Conservation (phyloP, 108 stramenopile genomes). For the Craspedostauros australis region DNA sequence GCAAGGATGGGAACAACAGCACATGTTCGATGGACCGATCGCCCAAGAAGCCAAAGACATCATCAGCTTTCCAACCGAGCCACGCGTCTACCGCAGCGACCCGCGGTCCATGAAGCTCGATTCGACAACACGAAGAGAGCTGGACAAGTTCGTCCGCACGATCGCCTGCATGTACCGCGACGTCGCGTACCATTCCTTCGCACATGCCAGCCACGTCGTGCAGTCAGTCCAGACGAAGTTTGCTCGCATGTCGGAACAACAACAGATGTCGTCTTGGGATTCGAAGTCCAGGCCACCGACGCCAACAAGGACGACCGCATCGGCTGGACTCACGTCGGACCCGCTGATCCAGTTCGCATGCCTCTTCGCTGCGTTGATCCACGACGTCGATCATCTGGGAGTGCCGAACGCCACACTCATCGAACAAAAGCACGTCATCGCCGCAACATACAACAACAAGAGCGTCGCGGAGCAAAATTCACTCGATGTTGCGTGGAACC, state of each 20-base stretch:
- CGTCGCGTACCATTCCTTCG: no score
- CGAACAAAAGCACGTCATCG: constrained; percentile 11
- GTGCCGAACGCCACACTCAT: constrained; percentile 16
- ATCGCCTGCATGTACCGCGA: no score
- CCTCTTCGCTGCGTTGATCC: constrained; percentile 41
- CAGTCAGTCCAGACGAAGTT: no score
- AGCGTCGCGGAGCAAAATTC: constrained; percentile 45
- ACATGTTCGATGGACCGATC: constrained; percentile 5
- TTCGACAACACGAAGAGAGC: no score
- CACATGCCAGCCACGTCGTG: no score
- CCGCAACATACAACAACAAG: constrained; percentile 48
- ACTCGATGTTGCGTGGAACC: constrained; percentile 36
- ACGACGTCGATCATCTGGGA: constrained; percentile 42
- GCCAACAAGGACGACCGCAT: no score
- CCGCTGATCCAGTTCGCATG: constrained; percentile 31
- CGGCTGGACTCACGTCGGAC: constrained; percentile 30
- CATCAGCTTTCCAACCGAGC: constrained; percentile 4
- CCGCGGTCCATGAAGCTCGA: neutral
- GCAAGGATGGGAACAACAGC: neutral
- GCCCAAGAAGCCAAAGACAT: constrained; percentile 13
- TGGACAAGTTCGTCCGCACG: no score
- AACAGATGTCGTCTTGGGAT: no score
- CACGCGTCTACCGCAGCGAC: no score
- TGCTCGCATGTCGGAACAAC: no score
- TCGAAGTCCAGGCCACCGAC: no score